Evolutionary conservation across 306 rosid species (phyloP).

Genomic region (Oemleria cerasiformis): DNA sequence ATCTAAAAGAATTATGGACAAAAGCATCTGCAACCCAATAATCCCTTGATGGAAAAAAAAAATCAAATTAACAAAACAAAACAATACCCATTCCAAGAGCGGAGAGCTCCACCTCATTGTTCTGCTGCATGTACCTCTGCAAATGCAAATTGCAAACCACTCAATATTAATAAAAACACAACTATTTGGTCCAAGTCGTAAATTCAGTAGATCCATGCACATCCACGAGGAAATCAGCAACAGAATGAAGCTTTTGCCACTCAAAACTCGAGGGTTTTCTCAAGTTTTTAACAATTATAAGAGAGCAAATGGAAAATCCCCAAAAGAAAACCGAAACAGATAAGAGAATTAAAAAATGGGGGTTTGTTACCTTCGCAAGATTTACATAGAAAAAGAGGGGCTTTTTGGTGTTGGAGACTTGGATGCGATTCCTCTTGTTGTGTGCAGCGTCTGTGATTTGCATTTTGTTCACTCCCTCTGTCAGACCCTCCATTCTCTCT

Average conservation of each 20-base stretch:
- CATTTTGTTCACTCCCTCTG: conserved; percentile 53
- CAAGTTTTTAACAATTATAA: not conserved
- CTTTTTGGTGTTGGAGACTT: conserved; percentile 71
- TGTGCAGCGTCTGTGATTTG: conserved; percentile 36
- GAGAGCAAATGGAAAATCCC: not conserved
- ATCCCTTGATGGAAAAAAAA: not conserved
- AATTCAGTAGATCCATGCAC: not conserved
- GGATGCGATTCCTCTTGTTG: conserved; percentile 58
- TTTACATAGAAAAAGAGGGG: conserved; percentile 76
- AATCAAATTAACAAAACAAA: conserved; percentile 1
- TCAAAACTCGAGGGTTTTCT: not conserved
- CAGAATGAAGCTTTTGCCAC: not conserved
- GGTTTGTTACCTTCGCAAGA: conserved; percentile 54
- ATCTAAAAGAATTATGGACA: not conserved
- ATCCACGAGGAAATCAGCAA: not conserved
- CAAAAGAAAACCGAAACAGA: not conserved
- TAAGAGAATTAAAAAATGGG: not conserved
- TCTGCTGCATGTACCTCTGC: conserved; percentile 79
- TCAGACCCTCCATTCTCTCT: conserved; percentile 45
- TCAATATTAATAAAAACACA: not conserved
- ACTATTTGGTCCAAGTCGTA: not conserved
- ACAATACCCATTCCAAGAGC: conserved; percentile 77
- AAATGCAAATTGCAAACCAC: not conserved
- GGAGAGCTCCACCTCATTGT: conserved; percentile 79
- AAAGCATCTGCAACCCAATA: not conserved